A percentile compares a stretch with the other conserved stretches of the same genome.
phyloP scores from a whole-genome alignment of 2,329 filamentous ascomycete species.

The Sporothrix mexicana region DNA sequence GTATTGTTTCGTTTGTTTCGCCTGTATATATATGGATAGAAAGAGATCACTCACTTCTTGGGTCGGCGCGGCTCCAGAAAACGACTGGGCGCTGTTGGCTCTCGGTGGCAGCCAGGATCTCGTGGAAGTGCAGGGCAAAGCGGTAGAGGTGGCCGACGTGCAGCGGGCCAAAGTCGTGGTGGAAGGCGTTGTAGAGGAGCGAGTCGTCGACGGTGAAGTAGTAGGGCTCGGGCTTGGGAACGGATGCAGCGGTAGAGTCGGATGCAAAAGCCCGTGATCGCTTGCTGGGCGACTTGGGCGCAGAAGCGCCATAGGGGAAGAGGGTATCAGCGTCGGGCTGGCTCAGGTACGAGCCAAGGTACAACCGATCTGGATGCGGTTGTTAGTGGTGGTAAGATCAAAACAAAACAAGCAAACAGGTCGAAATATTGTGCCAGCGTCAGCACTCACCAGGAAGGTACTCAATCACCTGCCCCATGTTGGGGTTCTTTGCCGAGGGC shows the following conservation, averaged over 20 bases:
- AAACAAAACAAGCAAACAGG: conserved; percentile 35
- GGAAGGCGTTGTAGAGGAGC: conserved; percentile 96
- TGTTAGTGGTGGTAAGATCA: conserved; percentile 31
- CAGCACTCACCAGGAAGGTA: conserved; percentile 82
- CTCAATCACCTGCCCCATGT: conserved; percentile 89
- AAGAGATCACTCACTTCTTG: conserved; percentile 70
- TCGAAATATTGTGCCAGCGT: neutral
- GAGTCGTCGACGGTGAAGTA: conserved; percentile 96
- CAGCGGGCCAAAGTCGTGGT: conserved; percentile 96
- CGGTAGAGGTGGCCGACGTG: conserved; percentile 97
- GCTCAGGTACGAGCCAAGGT: conserved; percentile 89
- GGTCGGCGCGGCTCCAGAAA: conserved; percentile 93
- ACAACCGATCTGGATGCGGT: conserved; percentile 76
- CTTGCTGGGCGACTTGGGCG: conserved; percentile 73
- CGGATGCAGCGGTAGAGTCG: conserved; percentile 36
- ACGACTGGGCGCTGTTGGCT: conserved; percentile 91
- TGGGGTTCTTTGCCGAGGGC: conserved; percentile 58
- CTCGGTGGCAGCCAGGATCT: conserved; percentile 87
- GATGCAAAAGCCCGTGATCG: conserved; percentile 67
- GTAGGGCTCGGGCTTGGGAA: conserved; percentile 68
- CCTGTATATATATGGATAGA: neutral
- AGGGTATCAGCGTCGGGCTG: conserved; percentile 79
- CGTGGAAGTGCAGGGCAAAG: conserved; percentile 94
- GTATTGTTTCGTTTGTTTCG: neutral
- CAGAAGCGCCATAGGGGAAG: conserved; percentile 76